Conservation (phyloP, 2,329 filamentous ascomycete genomes). For the Pseudocercospora musae region DNA sequence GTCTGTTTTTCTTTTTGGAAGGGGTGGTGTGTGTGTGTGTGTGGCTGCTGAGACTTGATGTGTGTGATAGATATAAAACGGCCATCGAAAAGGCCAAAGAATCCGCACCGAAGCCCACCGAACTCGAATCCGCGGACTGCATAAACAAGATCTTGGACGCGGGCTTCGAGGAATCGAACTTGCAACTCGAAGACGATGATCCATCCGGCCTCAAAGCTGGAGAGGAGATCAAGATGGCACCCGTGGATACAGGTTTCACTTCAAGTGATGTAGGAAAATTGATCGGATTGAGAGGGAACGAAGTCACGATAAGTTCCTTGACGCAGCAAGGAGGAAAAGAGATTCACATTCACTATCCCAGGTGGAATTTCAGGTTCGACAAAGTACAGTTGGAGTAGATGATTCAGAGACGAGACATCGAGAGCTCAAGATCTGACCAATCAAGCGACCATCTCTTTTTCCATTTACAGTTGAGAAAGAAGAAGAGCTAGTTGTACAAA, state of each 20-base stretch:
- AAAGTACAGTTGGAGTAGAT: background rate
- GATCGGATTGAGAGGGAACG: slow-evolving; percentile 11
- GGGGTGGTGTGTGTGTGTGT: no score
- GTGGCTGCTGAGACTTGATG: no score
- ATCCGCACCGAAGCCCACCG: slow-evolving; percentile 5
- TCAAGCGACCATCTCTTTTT: background rate
- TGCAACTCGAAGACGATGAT: background rate
- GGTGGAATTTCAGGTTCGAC: slow-evolving; percentile 37
- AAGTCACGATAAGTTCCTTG: slow-evolving; percentile 15
- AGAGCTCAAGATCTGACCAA: background rate
- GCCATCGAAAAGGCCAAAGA: slow-evolving; percentile 14
- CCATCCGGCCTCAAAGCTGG: slow-evolving; percentile 9
- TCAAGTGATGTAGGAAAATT: slow-evolving; percentile 18
- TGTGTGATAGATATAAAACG: slow-evolving; percentile 11
- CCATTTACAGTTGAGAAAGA: background rate
- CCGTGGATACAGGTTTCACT: slow-evolving; percentile 17
- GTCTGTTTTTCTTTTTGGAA: no score
- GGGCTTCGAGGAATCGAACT: slow-evolving; percentile 3
- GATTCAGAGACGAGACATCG: background rate
- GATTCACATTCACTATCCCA: slow-evolving; percentile 34
- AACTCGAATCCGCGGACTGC: slow-evolving; percentile 21
- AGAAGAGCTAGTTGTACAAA: background rate
- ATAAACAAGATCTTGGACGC: slow-evolving; percentile 12
- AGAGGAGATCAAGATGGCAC: slow-evolving; percentile 16
- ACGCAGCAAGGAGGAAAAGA: slow-evolving; percentile 14